Conservation (phyloP, 2,329 filamentous ascomycete species). For the Verticillium klebahnii region DNA sequence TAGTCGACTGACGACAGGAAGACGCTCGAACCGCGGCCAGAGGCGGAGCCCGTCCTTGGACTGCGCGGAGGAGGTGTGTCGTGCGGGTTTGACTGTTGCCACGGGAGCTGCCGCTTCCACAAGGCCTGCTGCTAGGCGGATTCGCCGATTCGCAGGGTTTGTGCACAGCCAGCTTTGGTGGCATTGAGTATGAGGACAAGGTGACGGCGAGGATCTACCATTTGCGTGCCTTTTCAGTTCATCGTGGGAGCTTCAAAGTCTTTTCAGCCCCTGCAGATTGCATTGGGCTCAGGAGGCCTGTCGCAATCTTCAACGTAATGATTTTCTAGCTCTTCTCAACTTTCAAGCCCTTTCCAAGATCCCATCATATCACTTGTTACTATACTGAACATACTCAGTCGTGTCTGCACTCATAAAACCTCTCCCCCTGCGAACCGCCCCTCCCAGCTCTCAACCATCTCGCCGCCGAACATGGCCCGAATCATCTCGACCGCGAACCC, state of each 20-base stretch:
- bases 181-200: background rate
- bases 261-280: no score
- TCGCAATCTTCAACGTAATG: no score
- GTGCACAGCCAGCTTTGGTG: background rate
- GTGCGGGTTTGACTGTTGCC: slow-evolving; percentile 22
- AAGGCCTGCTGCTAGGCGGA: slow-evolving; percentile 20
- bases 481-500: slow-evolving; percentile 9
- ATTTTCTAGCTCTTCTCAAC: no score
- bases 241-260: no score
- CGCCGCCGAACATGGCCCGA: slow-evolving; percentile 6
- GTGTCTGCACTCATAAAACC: no score
- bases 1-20: background rate
- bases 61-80: slow-evolving; percentile 22
- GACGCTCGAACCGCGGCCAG: slow-evolving; percentile 18
- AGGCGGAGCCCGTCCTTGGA: slow-evolving; percentile 16
- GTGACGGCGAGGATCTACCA: no score
- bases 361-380: no score
- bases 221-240: no score
- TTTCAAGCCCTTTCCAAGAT: no score
- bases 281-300: no score
- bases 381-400: background rate
- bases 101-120: slow-evolving; percentile 22
- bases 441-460: slow-evolving; percentile 8
- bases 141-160: background rate
- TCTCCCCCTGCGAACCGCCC: slow-evolving; percentile 1